Conservation (phyloP, 148 eudicot species). For the Vaccinium myrtillus region DNA sequence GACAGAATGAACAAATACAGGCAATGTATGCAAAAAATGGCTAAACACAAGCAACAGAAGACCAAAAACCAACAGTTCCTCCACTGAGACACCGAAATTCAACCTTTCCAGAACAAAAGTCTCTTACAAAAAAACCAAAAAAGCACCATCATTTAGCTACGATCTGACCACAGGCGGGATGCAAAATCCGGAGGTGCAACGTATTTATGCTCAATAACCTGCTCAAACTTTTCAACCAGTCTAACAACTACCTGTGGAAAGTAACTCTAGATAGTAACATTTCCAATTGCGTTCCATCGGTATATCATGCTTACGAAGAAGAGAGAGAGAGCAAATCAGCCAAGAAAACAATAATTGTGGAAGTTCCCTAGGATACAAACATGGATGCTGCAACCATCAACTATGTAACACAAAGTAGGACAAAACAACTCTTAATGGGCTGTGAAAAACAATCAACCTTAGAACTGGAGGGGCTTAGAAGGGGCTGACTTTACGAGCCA, state of each 20-base stretch:
- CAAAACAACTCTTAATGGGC: neutral
- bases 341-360: neutral
- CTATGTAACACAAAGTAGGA: neutral
- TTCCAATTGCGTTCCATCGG: neutral
- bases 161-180: neutral
- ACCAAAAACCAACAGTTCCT: too few relatives aligned
- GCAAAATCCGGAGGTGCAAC: neutral
- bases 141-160: too few relatives aligned
- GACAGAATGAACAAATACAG: too few relatives aligned
- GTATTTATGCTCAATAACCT: neutral
- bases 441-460: neutral
- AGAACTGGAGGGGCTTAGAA: slow-evolving; percentile 40
- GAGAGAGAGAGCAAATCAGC: neutral
- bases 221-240: neutral
- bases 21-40: too few relatives aligned
- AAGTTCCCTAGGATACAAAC: neutral
- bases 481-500: slow-evolving; percentile 79
- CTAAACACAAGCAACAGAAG: too few relatives aligned
- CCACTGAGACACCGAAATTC: too few relatives aligned
- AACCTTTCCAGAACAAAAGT: too few relatives aligned
- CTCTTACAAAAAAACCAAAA: too few relatives aligned
- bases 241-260: neutral
- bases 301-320: neutral
- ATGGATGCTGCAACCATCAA: neutral
- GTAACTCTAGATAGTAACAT: neutral